A percentile compares a stretch with the other conserved stretches of the same genome.
Conservation (phyloP, 129 eudicot species). For the Pseudognaphalium luteoalbum region DNA sequence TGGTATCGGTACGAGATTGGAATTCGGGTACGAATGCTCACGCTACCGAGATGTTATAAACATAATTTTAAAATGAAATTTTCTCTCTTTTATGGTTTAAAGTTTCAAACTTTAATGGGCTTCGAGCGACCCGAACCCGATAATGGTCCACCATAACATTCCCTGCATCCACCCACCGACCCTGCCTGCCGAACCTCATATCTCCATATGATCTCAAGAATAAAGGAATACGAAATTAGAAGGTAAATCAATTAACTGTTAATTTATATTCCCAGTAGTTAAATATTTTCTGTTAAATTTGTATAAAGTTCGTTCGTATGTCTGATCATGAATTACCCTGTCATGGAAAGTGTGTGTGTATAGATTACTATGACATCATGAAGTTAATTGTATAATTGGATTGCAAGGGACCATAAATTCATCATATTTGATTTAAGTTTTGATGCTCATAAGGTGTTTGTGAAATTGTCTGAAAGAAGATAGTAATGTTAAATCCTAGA, state of each 20-base stretch:
- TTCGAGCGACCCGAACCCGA: slow-evolving; percentile 30
- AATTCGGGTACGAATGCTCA: too few relatives aligned
- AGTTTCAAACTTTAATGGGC: neutral
- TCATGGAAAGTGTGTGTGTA: neutral
- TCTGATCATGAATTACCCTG: neutral
- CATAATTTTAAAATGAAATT: too few relatives aligned
- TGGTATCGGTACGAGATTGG: too few relatives aligned
- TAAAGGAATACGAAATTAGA: slow-evolving; percentile 16
- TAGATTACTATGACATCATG: slow-evolving; percentile 5
- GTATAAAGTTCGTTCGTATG: neutral
- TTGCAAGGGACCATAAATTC: neutral
- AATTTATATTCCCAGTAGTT: neutral
- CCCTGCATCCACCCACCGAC: neutral
- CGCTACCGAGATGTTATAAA: too few relatives aligned
- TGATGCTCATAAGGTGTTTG: slow-evolving; percentile 35
- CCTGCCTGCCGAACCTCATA: slow-evolving; percentile 11
- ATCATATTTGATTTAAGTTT: neutral
- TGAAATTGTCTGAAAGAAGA: slow-evolving; percentile 32
- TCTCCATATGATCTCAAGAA: slow-evolving; percentile 24
- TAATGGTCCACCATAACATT: slow-evolving; percentile 16
- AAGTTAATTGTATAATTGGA: slow-evolving; percentile 8
- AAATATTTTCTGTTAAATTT: neutral
- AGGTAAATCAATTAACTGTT: neutral
- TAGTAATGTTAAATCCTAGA: slow-evolving; percentile 1
- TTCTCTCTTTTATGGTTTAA: too few relatives aligned